These are phyloP conservation scores for Zalerion maritima DNA, from an alignment of 495 filamentous ascomycete species.

Conservation along the genomic window DNA sequence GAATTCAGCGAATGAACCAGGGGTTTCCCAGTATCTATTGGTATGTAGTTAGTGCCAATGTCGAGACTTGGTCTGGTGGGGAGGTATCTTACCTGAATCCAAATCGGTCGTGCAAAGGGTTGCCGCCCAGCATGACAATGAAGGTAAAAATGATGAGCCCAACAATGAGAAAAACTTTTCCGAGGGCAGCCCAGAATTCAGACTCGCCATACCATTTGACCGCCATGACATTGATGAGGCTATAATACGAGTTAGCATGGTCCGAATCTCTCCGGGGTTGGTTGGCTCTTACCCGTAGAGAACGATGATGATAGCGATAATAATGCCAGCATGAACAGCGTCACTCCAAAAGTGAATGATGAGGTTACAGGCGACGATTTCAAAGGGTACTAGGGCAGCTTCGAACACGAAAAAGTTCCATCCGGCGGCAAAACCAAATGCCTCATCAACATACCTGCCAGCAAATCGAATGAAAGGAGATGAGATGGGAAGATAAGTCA, in stretches of 20 bases:
- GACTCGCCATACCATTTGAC: constrained; percentile 50
- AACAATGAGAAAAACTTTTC: constrained; percentile 48
- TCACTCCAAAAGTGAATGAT: constrained; percentile 50
- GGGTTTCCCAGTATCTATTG: constrained; percentile 57
- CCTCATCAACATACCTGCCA: constrained; percentile 54
- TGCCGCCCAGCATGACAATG: constrained; percentile 53
- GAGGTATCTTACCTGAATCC: no score
- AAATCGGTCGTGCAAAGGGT: constrained; percentile 45
- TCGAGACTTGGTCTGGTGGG: no score
- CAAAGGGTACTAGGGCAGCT: constrained; percentile 47
- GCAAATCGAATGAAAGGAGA: constrained; percentile 66
- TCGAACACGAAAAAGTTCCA: constrained; percentile 56
- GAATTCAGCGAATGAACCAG: constrained; percentile 49
- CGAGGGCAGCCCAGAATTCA: constrained; percentile 50
- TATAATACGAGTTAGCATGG: constrained; percentile 10
- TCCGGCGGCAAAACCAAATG: constrained; percentile 43
- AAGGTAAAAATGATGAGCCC: constrained; percentile 50
- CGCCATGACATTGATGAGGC: constrained; percentile 36
- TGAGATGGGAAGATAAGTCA: constrained; percentile 57
- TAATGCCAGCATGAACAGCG: constrained; percentile 39
- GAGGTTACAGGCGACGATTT: constrained; percentile 47
- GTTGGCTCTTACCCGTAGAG: constrained; percentile 31
- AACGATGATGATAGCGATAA: constrained; percentile 43
- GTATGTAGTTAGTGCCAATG: no score
- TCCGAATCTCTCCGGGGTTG: constrained; percentile 5